Evolutionary conservation across 1,284 basidiomycete species (phyloP), one percentile per base, ranked within the genome.

Genomic region (Ganoderma lingzhi): DNA sequence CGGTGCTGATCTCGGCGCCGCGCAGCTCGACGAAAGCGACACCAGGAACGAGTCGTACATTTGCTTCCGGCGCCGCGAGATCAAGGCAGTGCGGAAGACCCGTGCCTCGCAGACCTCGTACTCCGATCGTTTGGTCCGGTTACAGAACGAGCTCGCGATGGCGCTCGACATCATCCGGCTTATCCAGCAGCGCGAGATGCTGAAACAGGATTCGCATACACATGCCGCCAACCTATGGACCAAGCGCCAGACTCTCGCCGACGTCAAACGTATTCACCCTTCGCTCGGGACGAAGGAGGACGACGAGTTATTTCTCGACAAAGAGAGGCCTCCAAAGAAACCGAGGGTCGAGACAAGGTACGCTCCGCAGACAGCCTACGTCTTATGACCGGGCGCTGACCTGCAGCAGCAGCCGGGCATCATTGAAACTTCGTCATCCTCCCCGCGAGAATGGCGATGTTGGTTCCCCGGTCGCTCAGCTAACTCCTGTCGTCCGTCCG

Each of bases 11-110:
- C 23, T 39, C 23, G 35, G 32, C 63, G 19, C 39, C 6, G 6
- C 71, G 2, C 76, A 96, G 94, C 91, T 90, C 73, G 96, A 99
- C 80, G 97, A 99, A 82, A 88, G 93, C 45, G 97, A 98, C 81
- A 91, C 93, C 64, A 82, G 83, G 70, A 96, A 96, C 70, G 96
- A 99, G 78, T 98, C 98, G 0, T 99, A 99, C 74, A 96, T 99
- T 63, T 99, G 98, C 82, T 99, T 99, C 88, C 92, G 98, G 53
- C 89, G 97, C 66, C 92, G 97, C 69, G 97, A 99, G 78, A 94
- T 95, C 80, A 99, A 99, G 79, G 92, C 94, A 15, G 90, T 96
- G 32, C 92, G 97, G 70, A 99, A 99, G 84, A 99, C 97, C 0
- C 91, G 97, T 32, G 92, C 95, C 10, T 93, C 93, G 1, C 96